A percentile compares a stretch with the other conserved stretches of the same genome.
phyloP scores from a whole-genome alignment of 2,329 filamentous ascomycete genomes.

The Venturia pyrina region DNA sequence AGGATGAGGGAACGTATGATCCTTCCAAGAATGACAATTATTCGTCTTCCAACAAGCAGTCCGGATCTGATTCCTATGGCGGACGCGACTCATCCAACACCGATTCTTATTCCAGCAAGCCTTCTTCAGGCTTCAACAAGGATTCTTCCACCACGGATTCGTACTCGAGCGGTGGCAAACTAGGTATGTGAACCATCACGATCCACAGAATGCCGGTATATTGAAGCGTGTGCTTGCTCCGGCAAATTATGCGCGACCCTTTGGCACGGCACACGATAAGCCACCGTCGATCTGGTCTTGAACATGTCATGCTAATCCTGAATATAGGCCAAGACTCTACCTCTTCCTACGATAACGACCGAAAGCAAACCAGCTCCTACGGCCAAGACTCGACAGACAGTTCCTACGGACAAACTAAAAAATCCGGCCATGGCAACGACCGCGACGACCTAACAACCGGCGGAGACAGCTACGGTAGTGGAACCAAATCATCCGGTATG shows the following conservation, averaged over 20 bases:
- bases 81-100: background rate
- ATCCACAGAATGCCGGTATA: no score
- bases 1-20: background rate
- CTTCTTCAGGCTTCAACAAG: background rate
- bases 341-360: background rate
- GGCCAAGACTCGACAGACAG: background rate
- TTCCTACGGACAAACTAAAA: background rate
- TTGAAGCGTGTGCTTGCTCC: no score
- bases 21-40: background rate
- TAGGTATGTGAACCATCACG: no score
- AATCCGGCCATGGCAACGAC: background rate
- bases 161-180: background rate
- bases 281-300: no score
- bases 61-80: background rate
- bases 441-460: background rate
- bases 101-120: background rate
- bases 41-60: background rate
- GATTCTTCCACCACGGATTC: background rate
- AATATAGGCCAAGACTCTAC: background rate
- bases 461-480: background rate
- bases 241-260: no score
- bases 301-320: no score
- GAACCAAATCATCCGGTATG: slow-evolving; percentile 2
- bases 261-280: no score
- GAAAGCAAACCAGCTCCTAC: background rate